phyloP scores from a whole-genome alignment of 192 early-diverging fungal genomes.

The Cladochytrium replicatum region DNA sequence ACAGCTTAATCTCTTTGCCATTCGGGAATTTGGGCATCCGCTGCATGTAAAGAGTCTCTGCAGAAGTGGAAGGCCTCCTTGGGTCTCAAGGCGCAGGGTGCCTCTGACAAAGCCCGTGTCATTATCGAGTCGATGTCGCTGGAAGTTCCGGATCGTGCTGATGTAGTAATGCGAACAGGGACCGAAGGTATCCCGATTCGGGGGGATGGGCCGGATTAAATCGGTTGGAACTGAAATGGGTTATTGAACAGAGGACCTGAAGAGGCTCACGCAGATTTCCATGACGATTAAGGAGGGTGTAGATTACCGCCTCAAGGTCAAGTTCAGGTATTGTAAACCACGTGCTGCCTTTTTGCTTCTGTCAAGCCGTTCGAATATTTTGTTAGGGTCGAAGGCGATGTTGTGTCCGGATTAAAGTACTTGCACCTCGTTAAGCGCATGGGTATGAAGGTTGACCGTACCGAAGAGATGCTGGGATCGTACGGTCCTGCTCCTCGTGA shows the following conservation, averaged over 20 bases:
- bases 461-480: slow-evolving; percentile 93
- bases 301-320: slow-evolving; percentile 85
- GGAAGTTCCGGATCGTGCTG: slow-evolving; percentile 61
- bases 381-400: slow-evolving; percentile 78
- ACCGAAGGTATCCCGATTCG: no score
- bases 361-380: not conserved
- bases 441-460: slow-evolving; percentile 75
- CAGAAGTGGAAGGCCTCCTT: slow-evolving; percentile 95
- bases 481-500: slow-evolving; percentile 67
- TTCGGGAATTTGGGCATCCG: not conserved
- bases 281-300: slow-evolving; percentile 95
- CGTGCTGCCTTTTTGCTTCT: not conserved
- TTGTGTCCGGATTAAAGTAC: slow-evolving; percentile 92
- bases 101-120: slow-evolving; percentile 60
- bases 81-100: slow-evolving; percentile 54
- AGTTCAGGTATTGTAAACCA: slow-evolving; percentile 54
- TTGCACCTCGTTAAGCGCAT: slow-evolving; percentile 84
- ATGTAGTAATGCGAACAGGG: slow-evolving; percentile 72
- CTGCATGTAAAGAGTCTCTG: slow-evolving; percentile 57
- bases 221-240: no score
- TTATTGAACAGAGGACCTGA: slow-evolving; percentile 44
- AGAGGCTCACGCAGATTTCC: slow-evolving; percentile 55
- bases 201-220: no score
- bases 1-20: slow-evolving; percentile 9
- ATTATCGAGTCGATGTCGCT: slow-evolving; percentile 60